These are phyloP conservation scores for Sugiyamaella americana DNA, from an alignment of 805 yeast species.

Conservation along the genomic window DNA sequence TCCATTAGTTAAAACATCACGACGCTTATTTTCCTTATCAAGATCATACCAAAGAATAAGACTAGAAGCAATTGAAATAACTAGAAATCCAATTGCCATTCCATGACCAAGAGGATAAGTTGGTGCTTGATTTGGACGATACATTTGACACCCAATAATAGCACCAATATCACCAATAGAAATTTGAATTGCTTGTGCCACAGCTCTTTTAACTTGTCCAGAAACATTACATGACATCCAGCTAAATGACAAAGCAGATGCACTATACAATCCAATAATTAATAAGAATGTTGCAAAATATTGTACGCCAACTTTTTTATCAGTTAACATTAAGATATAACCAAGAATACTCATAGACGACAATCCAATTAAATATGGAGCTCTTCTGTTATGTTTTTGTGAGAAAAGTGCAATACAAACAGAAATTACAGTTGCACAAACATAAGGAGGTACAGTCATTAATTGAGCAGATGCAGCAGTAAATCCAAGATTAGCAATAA, in stretches of 20 bases:
- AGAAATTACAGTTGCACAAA: constrained; percentile 42
- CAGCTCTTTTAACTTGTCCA: constrained; percentile 52
- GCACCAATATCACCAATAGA: constrained; percentile 65
- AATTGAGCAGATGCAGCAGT: constrained; percentile 38
- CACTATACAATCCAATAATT: constrained; percentile 49
- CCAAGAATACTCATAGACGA: constrained; percentile 32
- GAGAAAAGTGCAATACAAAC: constrained; percentile 20
- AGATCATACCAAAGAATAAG: neutral
- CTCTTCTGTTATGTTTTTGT: constrained; percentile 32
- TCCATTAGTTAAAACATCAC: neutral
- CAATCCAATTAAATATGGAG: constrained; percentile 23
- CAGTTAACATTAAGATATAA: constrained; percentile 40
- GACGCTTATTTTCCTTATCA: constrained; percentile 1
- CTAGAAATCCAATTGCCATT: constrained; percentile 10
- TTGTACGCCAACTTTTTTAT: constrained; percentile 35
- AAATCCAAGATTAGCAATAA: constrained; percentile 41
- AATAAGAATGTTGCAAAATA: constrained; percentile 54
- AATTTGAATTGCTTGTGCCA: constrained; percentile 49
- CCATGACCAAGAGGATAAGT: constrained; percentile 46
- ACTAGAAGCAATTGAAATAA: neutral
- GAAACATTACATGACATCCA: constrained; percentile 52
- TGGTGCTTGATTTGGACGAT: constrained; percentile 49
- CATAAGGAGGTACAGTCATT: constrained; percentile 41
- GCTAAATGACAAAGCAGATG: constrained; percentile 55
- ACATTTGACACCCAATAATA: constrained; percentile 41